Percentiles rank a stretch among this genome's conserved stretches.
Evolutionary conservation across 2,329 filamentous ascomycete species (phyloP).

Genomic region (Sporothrix curviconia): DNA sequence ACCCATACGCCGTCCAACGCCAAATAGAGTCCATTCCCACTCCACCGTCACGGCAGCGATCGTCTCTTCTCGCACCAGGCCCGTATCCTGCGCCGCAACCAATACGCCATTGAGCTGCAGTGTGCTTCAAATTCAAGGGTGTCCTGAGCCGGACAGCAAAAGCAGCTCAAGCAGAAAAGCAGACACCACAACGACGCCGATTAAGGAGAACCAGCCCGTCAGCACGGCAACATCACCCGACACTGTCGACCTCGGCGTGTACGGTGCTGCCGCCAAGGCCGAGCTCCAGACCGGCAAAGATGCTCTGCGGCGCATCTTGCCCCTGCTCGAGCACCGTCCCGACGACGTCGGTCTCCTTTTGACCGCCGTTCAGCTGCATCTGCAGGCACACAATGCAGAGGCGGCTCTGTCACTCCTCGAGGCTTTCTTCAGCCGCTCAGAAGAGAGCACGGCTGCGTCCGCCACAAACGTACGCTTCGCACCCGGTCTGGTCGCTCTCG

Average conservation of each 20-base stretch:
- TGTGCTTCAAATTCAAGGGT: slow-evolving; percentile 61
- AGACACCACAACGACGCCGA: too few relatives aligned
- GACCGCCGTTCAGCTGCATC: slow-evolving; percentile 74
- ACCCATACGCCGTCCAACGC: slow-evolving; percentile 63
- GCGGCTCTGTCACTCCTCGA: slow-evolving; percentile 72
- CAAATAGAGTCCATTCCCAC: slow-evolving; percentile 49
- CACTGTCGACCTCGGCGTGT: slow-evolving; percentile 38
- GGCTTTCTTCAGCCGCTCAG: slow-evolving; percentile 65
- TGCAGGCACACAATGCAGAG: slow-evolving; percentile 51
- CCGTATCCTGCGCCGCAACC: slow-evolving; percentile 55
- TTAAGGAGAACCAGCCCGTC: too few relatives aligned
- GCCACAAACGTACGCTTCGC: slow-evolving; percentile 60
- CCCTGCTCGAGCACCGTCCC: slow-evolving; percentile 65
- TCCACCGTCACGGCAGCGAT: slow-evolving; percentile 47
- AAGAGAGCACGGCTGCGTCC: slow-evolving; percentile 41
- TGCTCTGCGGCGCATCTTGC: slow-evolving; percentile 62
- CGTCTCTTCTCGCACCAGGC: slow-evolving; percentile 68
- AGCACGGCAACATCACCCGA: too few relatives aligned
- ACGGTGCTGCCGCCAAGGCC: slow-evolving; percentile 67
- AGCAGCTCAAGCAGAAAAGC: slow-evolving; percentile 31
- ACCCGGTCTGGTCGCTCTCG: slow-evolving; percentile 74
- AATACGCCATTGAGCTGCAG: slow-evolving; percentile 57
- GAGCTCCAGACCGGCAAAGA: slow-evolving; percentile 57
- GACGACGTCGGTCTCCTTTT: slow-evolving; percentile 74
- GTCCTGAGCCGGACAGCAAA: slow-evolving; percentile 44